These are phyloP conservation scores for Lichenothelia convexa DNA, from an alignment of 495 filamentous ascomycete genomes.

Conservation along the genomic window DNA sequence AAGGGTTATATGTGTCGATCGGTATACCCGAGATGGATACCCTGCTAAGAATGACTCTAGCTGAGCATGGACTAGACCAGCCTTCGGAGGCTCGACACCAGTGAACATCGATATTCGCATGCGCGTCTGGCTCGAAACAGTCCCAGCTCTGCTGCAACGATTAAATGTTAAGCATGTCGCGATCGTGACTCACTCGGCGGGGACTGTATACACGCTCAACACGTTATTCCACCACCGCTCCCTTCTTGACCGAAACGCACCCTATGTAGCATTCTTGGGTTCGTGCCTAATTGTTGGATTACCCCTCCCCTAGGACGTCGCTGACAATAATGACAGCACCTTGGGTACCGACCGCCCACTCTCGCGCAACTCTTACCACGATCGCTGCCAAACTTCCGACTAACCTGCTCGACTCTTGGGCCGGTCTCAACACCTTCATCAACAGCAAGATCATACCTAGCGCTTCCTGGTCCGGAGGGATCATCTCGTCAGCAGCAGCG, in stretches of 20 bases:
- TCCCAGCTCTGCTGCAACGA: conserved; percentile 24
- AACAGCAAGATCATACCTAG: conserved; percentile 2
- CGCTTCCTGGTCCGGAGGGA: conserved; percentile 8
- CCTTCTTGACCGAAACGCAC: conserved; percentile 20
- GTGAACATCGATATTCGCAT: conserved; percentile 23
- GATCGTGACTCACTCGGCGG: conserved; percentile 27
- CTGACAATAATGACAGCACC: conserved; percentile 18
- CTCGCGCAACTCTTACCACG: conserved; percentile 9
- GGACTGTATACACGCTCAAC: conserved; percentile 30
- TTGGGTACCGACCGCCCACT: conserved; percentile 28
- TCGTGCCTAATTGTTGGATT: conserved; percentile 3
- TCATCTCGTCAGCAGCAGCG: conserved; percentile 1
- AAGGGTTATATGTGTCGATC: conserved; percentile 8
- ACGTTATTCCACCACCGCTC: conserved; percentile 21
- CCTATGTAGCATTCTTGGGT: conserved; percentile 23
- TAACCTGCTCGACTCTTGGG: conserved; percentile 4
- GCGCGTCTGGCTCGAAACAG: conserved; percentile 24
- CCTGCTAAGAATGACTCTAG: neutral
- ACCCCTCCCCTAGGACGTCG: conserved; percentile 1
- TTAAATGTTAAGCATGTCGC: conserved; percentile 24
- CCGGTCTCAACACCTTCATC: conserved; percentile 4
- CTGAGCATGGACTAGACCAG: conserved; percentile 5
- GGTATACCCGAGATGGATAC: conserved; percentile 3
- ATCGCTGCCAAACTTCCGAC: conserved; percentile 7
- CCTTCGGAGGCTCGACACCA: conserved; percentile 26